phyloP scores from a whole-genome alignment of 2,329 filamentous ascomycete species.

The Bipolaris victoriae region DNA sequence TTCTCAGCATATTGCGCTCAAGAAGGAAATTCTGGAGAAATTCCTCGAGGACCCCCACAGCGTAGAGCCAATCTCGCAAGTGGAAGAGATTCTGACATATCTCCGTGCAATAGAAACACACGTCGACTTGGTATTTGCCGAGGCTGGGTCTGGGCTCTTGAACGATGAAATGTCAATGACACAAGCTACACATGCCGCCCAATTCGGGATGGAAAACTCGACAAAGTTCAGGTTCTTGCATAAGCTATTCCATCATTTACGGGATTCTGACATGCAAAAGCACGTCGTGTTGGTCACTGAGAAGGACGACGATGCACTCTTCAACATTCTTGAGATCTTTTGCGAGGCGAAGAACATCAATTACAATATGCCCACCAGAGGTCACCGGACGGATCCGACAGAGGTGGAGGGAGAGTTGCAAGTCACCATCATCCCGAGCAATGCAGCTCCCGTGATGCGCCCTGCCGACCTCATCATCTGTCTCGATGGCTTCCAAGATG shows the following conservation, averaged over 20 bases:
- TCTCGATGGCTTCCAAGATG: constrained; percentile 45
- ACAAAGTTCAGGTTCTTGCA: constrained; percentile 45
- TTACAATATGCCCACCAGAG: constrained; percentile 35
- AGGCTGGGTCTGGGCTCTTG: constrained; percentile 18
- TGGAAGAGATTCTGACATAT: constrained; percentile 28
- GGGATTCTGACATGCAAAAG: constrained; percentile 22
- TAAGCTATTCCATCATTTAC: constrained; percentile 29
- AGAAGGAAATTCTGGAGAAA: constrained; percentile 25
- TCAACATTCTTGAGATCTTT: constrained; percentile 37
- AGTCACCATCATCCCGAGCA: constrained; percentile 47
- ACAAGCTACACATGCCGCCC: constrained; percentile 28
- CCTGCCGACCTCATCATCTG: constrained; percentile 51
- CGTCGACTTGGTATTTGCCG: constrained; percentile 39
- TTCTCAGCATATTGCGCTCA: constrained; percentile 22
- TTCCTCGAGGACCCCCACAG: constrained; percentile 22
- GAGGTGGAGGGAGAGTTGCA: constrained; percentile 24
- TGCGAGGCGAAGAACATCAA: constrained; percentile 30
- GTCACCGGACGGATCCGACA: constrained; percentile 13
- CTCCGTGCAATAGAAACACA: constrained; percentile 41
- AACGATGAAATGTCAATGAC: constrained; percentile 18
- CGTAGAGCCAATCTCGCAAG: constrained; percentile 20
- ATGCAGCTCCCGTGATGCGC: constrained; percentile 25
- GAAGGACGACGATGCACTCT: constrained; percentile 29
- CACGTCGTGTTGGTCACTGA: constrained; percentile 41
- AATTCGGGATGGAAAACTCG: constrained; percentile 39